A percentile compares a stretch with the other conserved stretches of the same genome.
These are phyloP conservation scores for Aspergillus chevalieri DNA, from an alignment of 2,329 filamentous ascomycete genomes.

Conservation along the genomic window DNA sequence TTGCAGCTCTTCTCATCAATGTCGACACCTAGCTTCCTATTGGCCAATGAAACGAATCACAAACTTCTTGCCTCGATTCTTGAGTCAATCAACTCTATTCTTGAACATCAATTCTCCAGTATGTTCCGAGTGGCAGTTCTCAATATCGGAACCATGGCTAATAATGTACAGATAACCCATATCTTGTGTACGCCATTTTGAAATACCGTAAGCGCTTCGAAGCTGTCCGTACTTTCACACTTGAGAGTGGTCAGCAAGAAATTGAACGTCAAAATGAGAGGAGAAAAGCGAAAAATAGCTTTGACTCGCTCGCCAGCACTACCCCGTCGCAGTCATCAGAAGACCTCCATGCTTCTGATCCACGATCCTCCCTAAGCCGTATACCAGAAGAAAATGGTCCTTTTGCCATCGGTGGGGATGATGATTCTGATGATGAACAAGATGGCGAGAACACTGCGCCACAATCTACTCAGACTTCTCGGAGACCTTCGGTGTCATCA, in stretches of 20 bases:
- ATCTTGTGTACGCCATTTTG: constrained; percentile 72
- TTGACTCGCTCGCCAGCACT: constrained; percentile 33
- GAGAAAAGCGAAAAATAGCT: constrained; percentile 55
- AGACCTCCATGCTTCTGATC: constrained; percentile 41
- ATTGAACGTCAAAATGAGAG: constrained; percentile 71
- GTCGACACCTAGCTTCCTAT: constrained; percentile 84
- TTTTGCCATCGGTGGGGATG: constrained; percentile 79
- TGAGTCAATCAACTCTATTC: constrained; percentile 80
- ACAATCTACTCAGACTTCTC: constrained; percentile 50
- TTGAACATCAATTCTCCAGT: constrained; percentile 83
- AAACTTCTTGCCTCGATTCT: constrained; percentile 71
- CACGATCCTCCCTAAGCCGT: constrained; percentile 55
- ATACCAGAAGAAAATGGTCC: constrained; percentile 72
- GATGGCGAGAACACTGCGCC: constrained; percentile 57
- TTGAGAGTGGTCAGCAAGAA: constrained; percentile 88
- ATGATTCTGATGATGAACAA: constrained; percentile 58
- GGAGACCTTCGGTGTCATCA: constrained; percentile 63
- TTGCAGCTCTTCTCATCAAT: constrained; percentile 86
- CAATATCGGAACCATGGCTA: constrained; percentile 10
- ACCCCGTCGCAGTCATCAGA: constrained; percentile 37
- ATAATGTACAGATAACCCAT: constrained; percentile 60
- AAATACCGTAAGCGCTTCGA: constrained; percentile 79
- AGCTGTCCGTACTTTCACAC: constrained; percentile 75
- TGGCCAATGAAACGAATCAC: constrained; percentile 90
- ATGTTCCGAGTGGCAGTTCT: constrained; percentile 28